These are phyloP conservation scores for Osmozyma mogii DNA, from an alignment of 805 yeast species.

Conservation along the genomic window DNA sequence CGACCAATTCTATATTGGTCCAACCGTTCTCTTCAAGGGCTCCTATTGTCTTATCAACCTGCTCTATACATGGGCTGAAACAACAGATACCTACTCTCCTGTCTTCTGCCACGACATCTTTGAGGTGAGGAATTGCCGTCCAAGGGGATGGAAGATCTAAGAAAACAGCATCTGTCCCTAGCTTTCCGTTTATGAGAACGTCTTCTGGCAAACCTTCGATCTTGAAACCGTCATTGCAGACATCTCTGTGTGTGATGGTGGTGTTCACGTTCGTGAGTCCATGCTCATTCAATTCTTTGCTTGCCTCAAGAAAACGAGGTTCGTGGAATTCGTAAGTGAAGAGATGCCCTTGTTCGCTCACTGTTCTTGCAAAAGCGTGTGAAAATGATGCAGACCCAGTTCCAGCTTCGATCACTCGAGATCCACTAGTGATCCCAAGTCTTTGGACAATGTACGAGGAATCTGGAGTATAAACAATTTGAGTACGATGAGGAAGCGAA, in stretches of 20 bases:
- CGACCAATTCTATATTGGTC: slow-evolving; percentile 86
- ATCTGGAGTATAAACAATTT: slow-evolving; percentile 94
- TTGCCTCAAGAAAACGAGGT: slow-evolving; percentile 73
- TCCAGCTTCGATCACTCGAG: slow-evolving; percentile 90
- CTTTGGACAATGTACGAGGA: slow-evolving; percentile 85
- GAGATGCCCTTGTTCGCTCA: slow-evolving; percentile 50
- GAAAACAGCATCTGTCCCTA: slow-evolving; percentile 71
- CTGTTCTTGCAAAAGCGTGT: slow-evolving; percentile 83
- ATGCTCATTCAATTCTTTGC: slow-evolving; percentile 67
- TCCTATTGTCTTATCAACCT: slow-evolving; percentile 79
- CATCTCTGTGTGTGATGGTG: slow-evolving; percentile 83
- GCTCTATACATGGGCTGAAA: slow-evolving; percentile 97
- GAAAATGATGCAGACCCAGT: slow-evolving; percentile 96
- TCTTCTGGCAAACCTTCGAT: slow-evolving; percentile 29
- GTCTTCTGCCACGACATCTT: slow-evolving; percentile 45
- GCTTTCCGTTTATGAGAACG: slow-evolving; percentile 14
- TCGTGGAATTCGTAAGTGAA: slow-evolving; percentile 91
- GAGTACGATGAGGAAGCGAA: slow-evolving; percentile 96
- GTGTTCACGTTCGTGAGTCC: slow-evolving; percentile 46
- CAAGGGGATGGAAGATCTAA: slow-evolving; percentile 95
- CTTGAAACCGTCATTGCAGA: slow-evolving; percentile 78
- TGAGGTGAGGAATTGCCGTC: slow-evolving; percentile 81
- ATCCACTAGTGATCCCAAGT: slow-evolving; percentile 63
- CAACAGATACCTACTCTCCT: slow-evolving; percentile 74
- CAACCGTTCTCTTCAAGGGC: slow-evolving; percentile 72